Evolutionary conservation across 495 filamentous ascomycete genomes (phyloP).

Genomic region (Lasiosphaeria hispida): DNA sequence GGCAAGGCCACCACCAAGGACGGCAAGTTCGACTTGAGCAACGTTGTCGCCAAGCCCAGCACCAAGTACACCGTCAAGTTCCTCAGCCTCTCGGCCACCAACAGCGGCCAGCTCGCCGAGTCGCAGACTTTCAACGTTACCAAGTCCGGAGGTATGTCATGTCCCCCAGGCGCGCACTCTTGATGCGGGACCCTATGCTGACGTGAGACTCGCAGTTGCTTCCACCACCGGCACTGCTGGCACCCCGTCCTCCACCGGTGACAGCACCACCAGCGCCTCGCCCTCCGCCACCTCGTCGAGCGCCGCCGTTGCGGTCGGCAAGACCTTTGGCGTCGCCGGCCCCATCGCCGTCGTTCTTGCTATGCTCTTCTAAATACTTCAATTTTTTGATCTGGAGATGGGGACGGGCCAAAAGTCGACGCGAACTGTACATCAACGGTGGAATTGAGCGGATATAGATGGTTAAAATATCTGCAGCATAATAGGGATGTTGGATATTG

Average conservation of each 20-base stretch:
- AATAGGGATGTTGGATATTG: no score
- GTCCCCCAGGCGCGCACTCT: background rate
- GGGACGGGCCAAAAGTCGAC: no score
- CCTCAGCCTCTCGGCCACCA: slow-evolving; percentile 9
- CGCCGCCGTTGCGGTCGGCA: slow-evolving; percentile 11
- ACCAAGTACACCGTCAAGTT: slow-evolving; percentile 25
- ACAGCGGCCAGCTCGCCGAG: slow-evolving; percentile 21
- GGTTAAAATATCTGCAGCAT: no score
- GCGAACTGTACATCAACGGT: no score
- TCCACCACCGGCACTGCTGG: slow-evolving; percentile 8
- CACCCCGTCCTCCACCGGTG: slow-evolving; percentile 1
- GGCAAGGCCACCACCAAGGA: slow-evolving; percentile 17
- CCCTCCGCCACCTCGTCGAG: slow-evolving; percentile 1
- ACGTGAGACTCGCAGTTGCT: slow-evolving; percentile 5
- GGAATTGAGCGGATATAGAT: no score
- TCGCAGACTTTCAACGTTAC: slow-evolving; percentile 21
- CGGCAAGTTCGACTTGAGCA: slow-evolving; percentile 18
- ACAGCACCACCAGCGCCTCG: background rate
- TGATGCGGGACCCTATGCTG: background rate
- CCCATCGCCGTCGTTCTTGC: slow-evolving; percentile 17
- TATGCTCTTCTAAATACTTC: slow-evolving; percentile 9
- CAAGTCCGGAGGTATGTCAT: slow-evolving; percentile 22
- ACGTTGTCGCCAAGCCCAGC: slow-evolving; percentile 19
- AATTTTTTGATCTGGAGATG: background rate
- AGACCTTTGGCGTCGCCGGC: slow-evolving; percentile 18